phyloP scores from a whole-genome alignment of 805 yeast genomes.

The Aciculoconidium aculeatum region DNA sequence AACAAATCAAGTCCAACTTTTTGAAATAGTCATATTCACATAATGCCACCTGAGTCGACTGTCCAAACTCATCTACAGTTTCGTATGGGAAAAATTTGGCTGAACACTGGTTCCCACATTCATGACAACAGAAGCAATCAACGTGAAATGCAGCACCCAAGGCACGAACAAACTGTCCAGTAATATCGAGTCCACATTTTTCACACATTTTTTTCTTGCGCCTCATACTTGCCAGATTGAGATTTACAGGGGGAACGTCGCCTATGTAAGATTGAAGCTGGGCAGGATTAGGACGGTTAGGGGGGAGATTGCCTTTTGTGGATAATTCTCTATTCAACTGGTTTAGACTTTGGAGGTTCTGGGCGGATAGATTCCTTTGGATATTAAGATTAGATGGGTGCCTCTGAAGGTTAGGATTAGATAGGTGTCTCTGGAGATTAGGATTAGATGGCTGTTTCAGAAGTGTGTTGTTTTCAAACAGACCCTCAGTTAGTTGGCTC shows the following conservation, averaged over 20 bases:
- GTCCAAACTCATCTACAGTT: slow-evolving; percentile 25
- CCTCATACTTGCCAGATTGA: slow-evolving; percentile 10
- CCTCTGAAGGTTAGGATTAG: neutral
- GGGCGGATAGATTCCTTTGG: neutral
- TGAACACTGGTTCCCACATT: slow-evolving; percentile 77
- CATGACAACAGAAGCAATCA: slow-evolving; percentile 80
- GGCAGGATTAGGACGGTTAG: neutral
- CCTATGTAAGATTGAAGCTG: neutral
- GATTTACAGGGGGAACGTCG: too few relatives aligned
- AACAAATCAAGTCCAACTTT: slow-evolving; percentile 79
- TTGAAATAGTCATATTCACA: slow-evolving; percentile 93
- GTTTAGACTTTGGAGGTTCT: slow-evolving; percentile 1
- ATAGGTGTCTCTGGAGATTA: neutral
- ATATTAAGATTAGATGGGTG: neutral
- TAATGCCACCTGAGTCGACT: slow-evolving; percentile 38
- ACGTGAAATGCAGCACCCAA: slow-evolving; percentile 75
- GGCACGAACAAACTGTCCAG: slow-evolving; percentile 81
- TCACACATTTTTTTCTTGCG: slow-evolving; percentile 28
- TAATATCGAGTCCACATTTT: slow-evolving; percentile 33
- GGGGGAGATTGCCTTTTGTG: slow-evolving; percentile 1
- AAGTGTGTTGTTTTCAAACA: neutral
- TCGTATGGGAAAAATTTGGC: slow-evolving; percentile 86
- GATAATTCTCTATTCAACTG: too few relatives aligned
- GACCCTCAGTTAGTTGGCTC: too few relatives aligned
- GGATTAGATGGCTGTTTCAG: too few relatives aligned